Evolutionary conservation across 306 rosid species (phyloP).

Genomic region (Amphicarpaea edgeworthii): DNA sequence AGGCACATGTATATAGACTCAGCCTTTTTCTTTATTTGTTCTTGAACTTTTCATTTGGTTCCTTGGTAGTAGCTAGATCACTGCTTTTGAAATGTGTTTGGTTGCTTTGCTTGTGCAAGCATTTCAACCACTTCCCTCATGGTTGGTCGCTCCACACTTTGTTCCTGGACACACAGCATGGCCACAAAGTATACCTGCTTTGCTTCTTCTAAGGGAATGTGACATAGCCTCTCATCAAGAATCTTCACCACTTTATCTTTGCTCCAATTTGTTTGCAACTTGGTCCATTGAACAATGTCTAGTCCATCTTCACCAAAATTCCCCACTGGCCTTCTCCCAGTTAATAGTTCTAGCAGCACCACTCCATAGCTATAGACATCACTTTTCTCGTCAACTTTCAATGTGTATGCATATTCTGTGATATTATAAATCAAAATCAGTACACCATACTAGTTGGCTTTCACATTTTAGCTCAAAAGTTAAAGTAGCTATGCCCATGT

Average conservation of each 20-base stretch:
- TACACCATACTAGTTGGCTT: neutral
- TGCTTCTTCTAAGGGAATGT: constrained; percentile 73
- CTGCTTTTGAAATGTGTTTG: constrained; percentile 63
- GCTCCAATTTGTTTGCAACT: constrained; percentile 65
- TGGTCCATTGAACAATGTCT: constrained; percentile 91
- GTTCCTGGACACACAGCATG: constrained; percentile 83
- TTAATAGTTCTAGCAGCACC: constrained; percentile 76
- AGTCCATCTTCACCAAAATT: constrained; percentile 89
- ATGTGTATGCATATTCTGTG: constrained; percentile 87
- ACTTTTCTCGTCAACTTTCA: constrained; percentile 84
- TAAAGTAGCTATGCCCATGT: constrained; percentile 1
- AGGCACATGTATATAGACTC: constrained; percentile 18
- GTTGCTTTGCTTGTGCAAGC: constrained; percentile 84
- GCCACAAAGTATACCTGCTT: constrained; percentile 85
- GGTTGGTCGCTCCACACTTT: constrained; percentile 86
- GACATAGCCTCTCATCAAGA: constrained; percentile 63
- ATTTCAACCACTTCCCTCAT: constrained; percentile 97
- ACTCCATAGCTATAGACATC: constrained; percentile 94
- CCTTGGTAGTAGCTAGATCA: constrained; percentile 38
- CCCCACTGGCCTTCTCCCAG: constrained; percentile 80
- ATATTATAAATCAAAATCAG: constrained; percentile 24
- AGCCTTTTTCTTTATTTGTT: constrained; percentile 6
- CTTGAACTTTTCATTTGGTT: neutral
- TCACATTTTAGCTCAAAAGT: constrained; percentile 11
- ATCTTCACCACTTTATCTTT: constrained; percentile 70